Conservation (phyloP, 805 yeast genomes). For the Hanseniaspora meyeri region DNA sequence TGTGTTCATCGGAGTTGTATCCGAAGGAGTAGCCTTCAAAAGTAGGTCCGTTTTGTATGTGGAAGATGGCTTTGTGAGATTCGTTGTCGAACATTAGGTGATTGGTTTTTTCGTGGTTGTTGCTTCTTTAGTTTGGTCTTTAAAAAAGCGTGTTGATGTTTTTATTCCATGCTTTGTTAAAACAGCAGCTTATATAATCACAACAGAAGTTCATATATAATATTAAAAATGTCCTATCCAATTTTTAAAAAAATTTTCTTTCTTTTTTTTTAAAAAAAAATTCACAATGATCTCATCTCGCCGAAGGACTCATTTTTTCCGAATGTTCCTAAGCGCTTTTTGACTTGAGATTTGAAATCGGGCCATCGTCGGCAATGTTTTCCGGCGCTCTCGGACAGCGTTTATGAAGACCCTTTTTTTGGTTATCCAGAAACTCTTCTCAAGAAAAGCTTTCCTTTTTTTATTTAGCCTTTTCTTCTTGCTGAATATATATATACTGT, state of each 20-base stretch:
- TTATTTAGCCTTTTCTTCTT: too few relatives aligned
- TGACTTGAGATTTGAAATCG: too few relatives aligned
- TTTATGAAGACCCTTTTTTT: too few relatives aligned
- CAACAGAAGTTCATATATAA: background rate
- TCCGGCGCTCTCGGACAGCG: background rate
- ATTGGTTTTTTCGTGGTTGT: background rate
- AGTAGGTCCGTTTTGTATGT: constrained; percentile 85
- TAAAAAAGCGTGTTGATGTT: too few relatives aligned
- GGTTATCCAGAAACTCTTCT: too few relatives aligned
- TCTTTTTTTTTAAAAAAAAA: too few relatives aligned
- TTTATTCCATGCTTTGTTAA: too few relatives aligned
- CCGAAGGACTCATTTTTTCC: background rate
- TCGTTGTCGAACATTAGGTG: constrained; percentile 11
- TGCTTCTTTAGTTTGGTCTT: background rate
- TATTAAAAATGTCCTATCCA: background rate
- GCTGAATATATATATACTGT: background rate
- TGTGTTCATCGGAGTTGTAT: constrained; percentile 57
- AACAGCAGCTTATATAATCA: background rate
- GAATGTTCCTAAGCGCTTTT: too few relatives aligned
- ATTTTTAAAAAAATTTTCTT: too few relatives aligned
- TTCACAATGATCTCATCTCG: constrained; percentile 1
- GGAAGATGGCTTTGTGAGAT: constrained; percentile 61
- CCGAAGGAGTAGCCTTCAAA: constrained; percentile 93
- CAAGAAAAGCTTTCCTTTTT: too few relatives aligned
- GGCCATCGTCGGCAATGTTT: background rate